Evolutionary conservation across 108 stramenopile genomes (phyloP), one percentile per base, ranked within the genome.

Genomic region (Epithemia pelagica): DNA sequence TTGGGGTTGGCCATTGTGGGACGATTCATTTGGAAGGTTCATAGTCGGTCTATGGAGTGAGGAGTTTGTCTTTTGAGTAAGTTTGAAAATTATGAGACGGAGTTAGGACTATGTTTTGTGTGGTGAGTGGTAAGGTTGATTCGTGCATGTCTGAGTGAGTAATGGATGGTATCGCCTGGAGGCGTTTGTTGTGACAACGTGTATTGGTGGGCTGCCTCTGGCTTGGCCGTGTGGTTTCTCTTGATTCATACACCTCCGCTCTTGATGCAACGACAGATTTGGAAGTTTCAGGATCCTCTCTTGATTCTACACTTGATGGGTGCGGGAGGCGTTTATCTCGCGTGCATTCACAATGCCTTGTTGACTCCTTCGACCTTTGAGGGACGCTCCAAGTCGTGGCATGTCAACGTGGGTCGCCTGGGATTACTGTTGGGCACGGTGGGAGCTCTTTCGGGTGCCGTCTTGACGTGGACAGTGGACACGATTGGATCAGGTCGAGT

Each of bases 191-290:
- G n/a, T n/a, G n/a, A n/a, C n/a, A 57, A 57, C 26, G 7, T 65
- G 2, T 65, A 65, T 28, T 75, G 64, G 59, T 0, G 59, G 28
- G 46, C 54, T 0, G 28, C 64, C 25, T 33, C 74, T 18, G 54
- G 54, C 15, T 32, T 75, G 19, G 67, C 66, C 28, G 46, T 75
- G 19, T 75, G 74, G 74, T 70, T 75, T 56, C 69, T 75, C 20
- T 65, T 69, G 46, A 31, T 69, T 20, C 74, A 75, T 52, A 15
- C 74, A 23, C 74, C 74, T 18, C 56, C 37, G 7, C 32, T 66
- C 59, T 25, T 69, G 23, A 25, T 64, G 18, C 22, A 1, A 23
- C 56, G 64, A 26, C 59, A 75, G 20, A 46, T 61, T 0, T 19
- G 0, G 0, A 23, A 30, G 2, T 7, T 19, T 7, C 56, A 27